Evolutionary conservation across 1,139 yeast genomes (phyloP), one percentile per base, ranked within the genome.

Genomic region (Petasospora fabianii): DNA sequence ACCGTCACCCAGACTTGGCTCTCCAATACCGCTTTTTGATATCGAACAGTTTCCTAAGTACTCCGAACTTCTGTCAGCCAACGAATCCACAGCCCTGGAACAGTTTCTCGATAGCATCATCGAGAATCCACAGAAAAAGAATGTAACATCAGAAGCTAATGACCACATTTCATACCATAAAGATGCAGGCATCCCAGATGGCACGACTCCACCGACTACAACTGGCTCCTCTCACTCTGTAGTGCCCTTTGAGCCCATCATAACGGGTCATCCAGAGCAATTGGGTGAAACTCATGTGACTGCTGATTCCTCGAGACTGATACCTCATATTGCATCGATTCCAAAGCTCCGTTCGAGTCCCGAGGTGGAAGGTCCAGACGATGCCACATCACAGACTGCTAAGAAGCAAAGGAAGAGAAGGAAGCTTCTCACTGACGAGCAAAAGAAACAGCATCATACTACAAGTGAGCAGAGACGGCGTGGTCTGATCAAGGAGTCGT

Each of bases 401-500:
- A 31, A 31, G 14, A 30, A 34, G 41, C 8, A 42, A 37, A 22
- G 41, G n/a, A 51, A 50, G 29, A 60, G 64, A 49, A 75, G 67
- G 61, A 80, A 69, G n/a, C 58, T 68, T 12, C 66, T 84, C 19
- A 61, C 83, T 0, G 72, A 76, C 37, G 83, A 80, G 51, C 87
- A 84, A 56, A 83, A 82, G 54, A 69, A 92, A 40, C 58, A 70
- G 39, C 82, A 83, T 54, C 96, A 86, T 58, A 78, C 84, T 7
- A 69, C 76, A 35, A 77, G 85, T 38, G 96, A 86, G 59, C 87
- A 85, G 60, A 75, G 77, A 53, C 71, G 96, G 41, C 69, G 96
- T 33, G 80, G 77, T 47, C 61, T 74, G 50, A 85, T 90, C 56
- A 84, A 84, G 59, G 63, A 66, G 26, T 79, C 84, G 1, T 78